Percentiles rank a stretch among this genome's conserved stretches.
Conservation (phyloP, 2,329 filamentous ascomycete species). For the Phialophora macrospora region DNA sequence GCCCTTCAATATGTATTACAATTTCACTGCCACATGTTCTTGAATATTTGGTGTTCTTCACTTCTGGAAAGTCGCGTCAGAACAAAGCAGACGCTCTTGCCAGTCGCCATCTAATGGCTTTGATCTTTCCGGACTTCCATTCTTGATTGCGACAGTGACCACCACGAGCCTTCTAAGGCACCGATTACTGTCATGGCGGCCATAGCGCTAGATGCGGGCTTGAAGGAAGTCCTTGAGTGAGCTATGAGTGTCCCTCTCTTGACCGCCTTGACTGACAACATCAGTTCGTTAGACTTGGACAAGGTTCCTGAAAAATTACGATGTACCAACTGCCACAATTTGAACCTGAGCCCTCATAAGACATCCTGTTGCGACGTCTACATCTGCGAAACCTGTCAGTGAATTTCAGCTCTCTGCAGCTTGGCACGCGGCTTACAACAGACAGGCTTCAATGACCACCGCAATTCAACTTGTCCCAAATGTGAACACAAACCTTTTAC, state of each 20-base stretch:
- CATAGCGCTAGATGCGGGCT: constrained; percentile 26
- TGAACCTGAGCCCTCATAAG: constrained; percentile 88
- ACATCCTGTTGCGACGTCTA: constrained; percentile 94
- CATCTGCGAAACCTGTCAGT: constrained; percentile 86
- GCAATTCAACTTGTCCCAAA: constrained; percentile 82
- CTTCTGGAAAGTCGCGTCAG: neutral
- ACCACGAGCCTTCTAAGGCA: neutral
- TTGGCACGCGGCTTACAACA: constrained; percentile 10
- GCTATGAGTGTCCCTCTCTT: constrained; percentile 12
- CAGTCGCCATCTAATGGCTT: constrained; percentile 20
- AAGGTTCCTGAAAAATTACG: constrained; percentile 95
- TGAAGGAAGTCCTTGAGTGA: constrained; percentile 40
- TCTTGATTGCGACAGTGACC: constrained; percentile 15
- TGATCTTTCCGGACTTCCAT: constrained; percentile 20
- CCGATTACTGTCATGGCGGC: constrained; percentile 25
- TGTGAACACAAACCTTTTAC: constrained; percentile 92
- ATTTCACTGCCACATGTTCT: constrained; percentile 4
- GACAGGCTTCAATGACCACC: constrained; percentile 49
- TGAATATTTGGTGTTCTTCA: constrained; percentile 5
- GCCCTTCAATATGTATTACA: constrained; percentile 2
- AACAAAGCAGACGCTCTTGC: constrained; percentile 3
- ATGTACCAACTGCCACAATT: constrained; percentile 89
- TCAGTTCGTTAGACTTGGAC: constrained; percentile 75
- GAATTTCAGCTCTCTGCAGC: constrained; percentile 7
- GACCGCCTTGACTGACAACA: constrained; percentile 11